Evolutionary conservation across 148 eudicot species (phyloP), one percentile per base, ranked within the genome.

Genomic region (Nyssa sinensis): DNA sequence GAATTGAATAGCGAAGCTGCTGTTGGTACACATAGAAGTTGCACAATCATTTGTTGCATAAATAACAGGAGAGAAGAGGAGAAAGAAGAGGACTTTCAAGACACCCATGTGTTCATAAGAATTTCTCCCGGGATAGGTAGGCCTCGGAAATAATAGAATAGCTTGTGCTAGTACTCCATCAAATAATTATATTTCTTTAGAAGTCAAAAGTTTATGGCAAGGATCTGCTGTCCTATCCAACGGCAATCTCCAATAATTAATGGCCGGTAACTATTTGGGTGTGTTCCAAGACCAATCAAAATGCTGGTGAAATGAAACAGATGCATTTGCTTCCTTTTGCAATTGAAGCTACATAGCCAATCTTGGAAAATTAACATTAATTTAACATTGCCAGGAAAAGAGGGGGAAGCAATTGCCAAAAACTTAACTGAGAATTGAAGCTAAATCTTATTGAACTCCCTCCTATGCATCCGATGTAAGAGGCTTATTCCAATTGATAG

Each of bases 1-100:
- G 76, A 90, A 93, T 8, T 84, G 78, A 21, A 87, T 66, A 4
- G 64, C 33, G 69, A 78, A 67, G 68, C 67, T 68, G 59, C 67
- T 67, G 72, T 63, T 73, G 14, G 74, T 72, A 49, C 97, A 90
- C 29, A 57, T 66, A 33, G 83, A 70, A 41, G 74, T 14, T 0
- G 82, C 67, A 60, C 97, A 87, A 7, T 33, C 60, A 19, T 74
- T n/a, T 60, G 75, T 3, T 31, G 86, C 70, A 19, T 34, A 77
- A 39, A 65, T 7, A 19, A 66, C 34, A 19, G 74, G 41, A 44
- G 65, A 27, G 74, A 81, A 62, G 66, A 78, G 47, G 74, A 64
- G 6, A 64, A 77, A 23, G 69, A 73, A 41, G 80, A 62, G 51
- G 84, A 78, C 29, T 67, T 77, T 55, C 59, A 55, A 55, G 59